A percentile compares a stretch with the other conserved stretches of the same genome.
Conservation (phyloP, 805 yeast genomes). For the Cyberlindnera misumaiensis region DNA sequence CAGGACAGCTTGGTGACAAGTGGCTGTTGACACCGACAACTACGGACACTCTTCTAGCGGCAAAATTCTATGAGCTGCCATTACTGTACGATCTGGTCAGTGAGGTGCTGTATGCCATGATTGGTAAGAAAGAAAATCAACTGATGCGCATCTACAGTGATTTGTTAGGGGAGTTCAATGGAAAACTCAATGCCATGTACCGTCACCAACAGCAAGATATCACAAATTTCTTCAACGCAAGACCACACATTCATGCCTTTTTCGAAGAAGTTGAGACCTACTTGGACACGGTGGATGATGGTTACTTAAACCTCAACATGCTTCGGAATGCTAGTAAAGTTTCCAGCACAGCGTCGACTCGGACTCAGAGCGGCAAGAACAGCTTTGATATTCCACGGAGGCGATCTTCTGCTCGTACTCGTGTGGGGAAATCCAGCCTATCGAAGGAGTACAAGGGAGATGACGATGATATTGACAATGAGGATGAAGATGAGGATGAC, state of each 20-base stretch:
- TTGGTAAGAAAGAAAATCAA: slow-evolving; percentile 59
- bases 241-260: slow-evolving; percentile 23
- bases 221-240: slow-evolving; percentile 18
- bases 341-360: slow-evolving; percentile 1
- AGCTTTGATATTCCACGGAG: slow-evolving; percentile 10
- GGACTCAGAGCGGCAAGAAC: slow-evolving; percentile 3
- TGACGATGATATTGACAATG: slow-evolving; percentile 15
- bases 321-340: slow-evolving; percentile 41
- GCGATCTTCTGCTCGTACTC: slow-evolving; percentile 8
- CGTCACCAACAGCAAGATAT: slow-evolving; percentile 21
- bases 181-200: slow-evolving; percentile 17
- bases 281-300: slow-evolving; percentile 58
- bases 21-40: slow-evolving; percentile 70
- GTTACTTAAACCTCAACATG: slow-evolving; percentile 49
- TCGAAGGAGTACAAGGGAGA: slow-evolving; percentile 21
- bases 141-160: slow-evolving; percentile 24
- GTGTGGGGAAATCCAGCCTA: slow-evolving; percentile 19
- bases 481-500: slow-evolving; percentile 8
- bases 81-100: slow-evolving; percentile 60
- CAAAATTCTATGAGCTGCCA: slow-evolving; percentile 65
- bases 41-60: slow-evolving; percentile 52
- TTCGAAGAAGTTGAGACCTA: slow-evolving; percentile 48
- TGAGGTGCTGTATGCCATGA: slow-evolving; percentile 62
- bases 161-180: slow-evolving; percentile 21
- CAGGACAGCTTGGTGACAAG: slow-evolving; percentile 72